Conservation (phyloP, 202 grass and related monocot species). For the Zoysia matrella region DNA sequence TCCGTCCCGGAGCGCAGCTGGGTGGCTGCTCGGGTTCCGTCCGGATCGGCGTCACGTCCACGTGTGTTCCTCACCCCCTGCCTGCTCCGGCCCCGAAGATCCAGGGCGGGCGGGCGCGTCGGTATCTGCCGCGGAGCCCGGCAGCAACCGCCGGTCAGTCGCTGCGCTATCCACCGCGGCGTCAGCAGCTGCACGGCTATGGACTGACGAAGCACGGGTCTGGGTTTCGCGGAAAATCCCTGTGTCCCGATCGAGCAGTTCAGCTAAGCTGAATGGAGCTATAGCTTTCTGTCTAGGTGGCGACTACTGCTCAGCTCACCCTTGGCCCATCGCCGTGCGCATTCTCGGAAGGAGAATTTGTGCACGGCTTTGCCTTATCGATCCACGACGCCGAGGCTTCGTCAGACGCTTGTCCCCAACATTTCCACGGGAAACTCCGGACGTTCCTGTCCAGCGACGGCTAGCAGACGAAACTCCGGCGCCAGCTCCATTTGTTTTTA, state of each 20-base stretch:
- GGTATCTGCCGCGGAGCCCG: background rate
- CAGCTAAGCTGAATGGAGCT: background rate
- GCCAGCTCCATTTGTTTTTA: background rate
- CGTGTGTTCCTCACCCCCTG: background rate
- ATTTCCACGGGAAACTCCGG: background rate
- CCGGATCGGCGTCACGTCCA: background rate
- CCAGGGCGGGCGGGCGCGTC: background rate
- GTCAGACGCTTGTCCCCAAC: slow-evolving; percentile 15
- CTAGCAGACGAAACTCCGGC: background rate
- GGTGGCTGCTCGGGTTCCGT: background rate
- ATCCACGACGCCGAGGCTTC: background rate
- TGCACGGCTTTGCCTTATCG: slow-evolving; percentile 32
- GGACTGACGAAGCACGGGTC: background rate
- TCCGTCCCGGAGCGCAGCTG: background rate
- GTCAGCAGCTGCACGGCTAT: background rate
- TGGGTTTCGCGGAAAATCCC: background rate
- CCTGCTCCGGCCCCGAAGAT: background rate
- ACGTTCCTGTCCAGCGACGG: background rate
- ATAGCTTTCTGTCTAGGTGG: background rate
- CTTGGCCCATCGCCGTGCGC: too few relatives aligned
- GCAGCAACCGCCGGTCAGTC: background rate
- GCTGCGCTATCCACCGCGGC: background rate
- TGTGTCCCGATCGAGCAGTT: background rate
- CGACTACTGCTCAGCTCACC: too few relatives aligned
- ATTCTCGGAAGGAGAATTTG: slow-evolving; percentile 9